Percentiles rank a stretch among this genome's conserved stretches.
These are phyloP conservation scores for Starmera pachycereana DNA, from an alignment of 805 yeast species.

Conservation along the genomic window DNA sequence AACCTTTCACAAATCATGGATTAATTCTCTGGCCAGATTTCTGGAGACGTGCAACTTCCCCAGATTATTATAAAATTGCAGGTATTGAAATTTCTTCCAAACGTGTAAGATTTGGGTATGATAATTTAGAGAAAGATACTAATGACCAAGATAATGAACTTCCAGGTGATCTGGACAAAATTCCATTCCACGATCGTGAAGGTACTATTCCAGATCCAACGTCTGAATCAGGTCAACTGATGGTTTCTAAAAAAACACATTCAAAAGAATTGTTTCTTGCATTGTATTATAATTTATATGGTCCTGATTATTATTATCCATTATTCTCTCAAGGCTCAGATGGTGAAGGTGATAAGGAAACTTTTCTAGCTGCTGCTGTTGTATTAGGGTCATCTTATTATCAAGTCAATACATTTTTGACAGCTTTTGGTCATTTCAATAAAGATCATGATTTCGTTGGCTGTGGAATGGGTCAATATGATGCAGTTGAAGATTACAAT, in stretches of 20 bases:
- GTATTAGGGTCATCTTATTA: constrained; percentile 50
- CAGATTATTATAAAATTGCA: constrained; percentile 60
- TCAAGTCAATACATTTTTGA: constrained; percentile 44
- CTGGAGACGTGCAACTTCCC: constrained; percentile 79
- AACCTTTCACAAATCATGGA: constrained; percentile 43
- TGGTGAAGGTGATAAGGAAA: constrained; percentile 52
- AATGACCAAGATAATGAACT: too few species aligned
- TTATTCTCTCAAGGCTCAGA: constrained; percentile 45
- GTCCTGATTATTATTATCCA: constrained; percentile 48
- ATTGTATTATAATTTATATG: constrained; percentile 49
- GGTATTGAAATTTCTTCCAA: constrained; percentile 35
- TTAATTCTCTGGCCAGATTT: constrained; percentile 75
- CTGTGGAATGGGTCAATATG: constrained; percentile 54
- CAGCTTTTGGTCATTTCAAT: constrained; percentile 45
- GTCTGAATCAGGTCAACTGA: constrained; percentile 55
- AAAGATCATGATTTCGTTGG: constrained; percentile 34
- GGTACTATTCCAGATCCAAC: constrained; percentile 55
- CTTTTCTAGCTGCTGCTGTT: constrained; percentile 49
- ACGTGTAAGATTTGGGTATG: constrained; percentile 29
- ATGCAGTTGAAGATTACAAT: constrained; percentile 43
- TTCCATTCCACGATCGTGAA: constrained; percentile 47
- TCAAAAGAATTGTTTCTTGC: constrained; percentile 44
- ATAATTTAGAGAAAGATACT: constrained; percentile 21
- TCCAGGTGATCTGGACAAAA: constrained; percentile 14
- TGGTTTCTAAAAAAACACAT: constrained; percentile 46